Conservation (phyloP, 176 grass and related monocot genomes). For the Pontederia crassipes region DNA sequence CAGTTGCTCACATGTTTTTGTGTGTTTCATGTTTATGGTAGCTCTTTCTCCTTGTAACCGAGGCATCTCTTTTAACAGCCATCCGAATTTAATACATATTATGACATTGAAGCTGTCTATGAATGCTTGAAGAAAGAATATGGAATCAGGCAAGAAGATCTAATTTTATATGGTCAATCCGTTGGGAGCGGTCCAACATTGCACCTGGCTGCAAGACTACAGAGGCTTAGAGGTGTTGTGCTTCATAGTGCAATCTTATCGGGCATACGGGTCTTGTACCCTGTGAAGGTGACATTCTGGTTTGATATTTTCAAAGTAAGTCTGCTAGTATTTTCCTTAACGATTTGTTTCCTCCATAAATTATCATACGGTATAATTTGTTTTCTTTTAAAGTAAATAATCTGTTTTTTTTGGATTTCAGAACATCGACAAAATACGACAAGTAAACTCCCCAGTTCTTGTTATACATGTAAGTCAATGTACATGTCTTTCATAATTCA, state of each 20-base stretch:
- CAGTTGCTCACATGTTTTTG: neutral
- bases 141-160: constrained; percentile 67
- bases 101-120: constrained; percentile 94
- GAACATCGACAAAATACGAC: constrained; percentile 98
- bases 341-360: neutral
- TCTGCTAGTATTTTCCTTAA: constrained; percentile 8
- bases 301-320: constrained; percentile 98
- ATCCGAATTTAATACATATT: constrained; percentile 91
- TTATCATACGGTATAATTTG: neutral
- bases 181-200: constrained; percentile 97
- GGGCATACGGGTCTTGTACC: constrained; percentile 87
- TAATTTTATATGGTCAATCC: constrained; percentile 97
- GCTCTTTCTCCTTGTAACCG: constrained; percentile 12
- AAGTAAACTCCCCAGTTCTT: constrained; percentile 79
- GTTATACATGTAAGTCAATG: constrained; percentile 89
- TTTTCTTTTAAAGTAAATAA: neutral
- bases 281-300: constrained; percentile 91
- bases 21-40: constrained; percentile 5
- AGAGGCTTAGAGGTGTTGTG: constrained; percentile 80
- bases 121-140: constrained; percentile 93
- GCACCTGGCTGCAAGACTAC: constrained; percentile 61
- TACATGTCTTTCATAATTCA: neutral
- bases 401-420: constrained; percentile 30
- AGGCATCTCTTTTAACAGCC: constrained; percentile 41
- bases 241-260: constrained; percentile 96